phyloP scores from a whole-genome alignment of 306 rosid genomes.

The Hylodesmum podocarpum region DNA sequence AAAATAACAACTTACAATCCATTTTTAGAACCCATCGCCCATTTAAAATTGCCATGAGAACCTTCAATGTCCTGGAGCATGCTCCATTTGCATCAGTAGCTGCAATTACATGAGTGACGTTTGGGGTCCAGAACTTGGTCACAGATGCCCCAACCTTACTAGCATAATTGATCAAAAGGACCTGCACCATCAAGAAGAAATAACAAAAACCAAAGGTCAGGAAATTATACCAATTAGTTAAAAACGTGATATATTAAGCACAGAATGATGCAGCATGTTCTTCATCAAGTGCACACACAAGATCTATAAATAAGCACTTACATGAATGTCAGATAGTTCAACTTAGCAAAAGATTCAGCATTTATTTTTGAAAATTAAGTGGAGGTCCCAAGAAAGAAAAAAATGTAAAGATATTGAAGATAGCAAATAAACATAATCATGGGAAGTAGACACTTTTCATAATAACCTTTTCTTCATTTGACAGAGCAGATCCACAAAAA shows the following conservation, averaged over 20 bases:
- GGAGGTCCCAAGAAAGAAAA: background rate
- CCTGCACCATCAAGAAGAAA: constrained; percentile 42
- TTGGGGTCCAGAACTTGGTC: constrained; percentile 68
- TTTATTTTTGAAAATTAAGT: background rate
- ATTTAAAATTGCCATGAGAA: constrained; percentile 74
- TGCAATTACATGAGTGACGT: constrained; percentile 87
- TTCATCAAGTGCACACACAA: background rate
- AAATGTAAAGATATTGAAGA: background rate
- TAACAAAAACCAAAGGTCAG: background rate
- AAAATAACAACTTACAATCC: constrained; percentile 60
- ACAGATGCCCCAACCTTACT: constrained; percentile 57
- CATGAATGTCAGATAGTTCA: background rate
- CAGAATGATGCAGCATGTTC: background rate
- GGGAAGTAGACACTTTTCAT: background rate
- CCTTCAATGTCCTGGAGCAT: constrained; percentile 81
- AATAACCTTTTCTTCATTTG: constrained; percentile 74
- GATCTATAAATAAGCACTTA: background rate
- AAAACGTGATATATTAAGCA: background rate
- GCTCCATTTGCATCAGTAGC: constrained; percentile 77
- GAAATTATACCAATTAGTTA: background rate
- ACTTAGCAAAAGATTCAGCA: constrained; percentile 5
- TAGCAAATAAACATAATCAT: background rate
- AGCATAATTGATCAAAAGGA: constrained; percentile 59
- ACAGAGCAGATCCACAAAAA: constrained; percentile 86
- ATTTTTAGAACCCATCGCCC: constrained; percentile 86